Conservation (phyloP, 2,329 filamentous ascomycete species). For the Dendryphion nanum region DNA sequence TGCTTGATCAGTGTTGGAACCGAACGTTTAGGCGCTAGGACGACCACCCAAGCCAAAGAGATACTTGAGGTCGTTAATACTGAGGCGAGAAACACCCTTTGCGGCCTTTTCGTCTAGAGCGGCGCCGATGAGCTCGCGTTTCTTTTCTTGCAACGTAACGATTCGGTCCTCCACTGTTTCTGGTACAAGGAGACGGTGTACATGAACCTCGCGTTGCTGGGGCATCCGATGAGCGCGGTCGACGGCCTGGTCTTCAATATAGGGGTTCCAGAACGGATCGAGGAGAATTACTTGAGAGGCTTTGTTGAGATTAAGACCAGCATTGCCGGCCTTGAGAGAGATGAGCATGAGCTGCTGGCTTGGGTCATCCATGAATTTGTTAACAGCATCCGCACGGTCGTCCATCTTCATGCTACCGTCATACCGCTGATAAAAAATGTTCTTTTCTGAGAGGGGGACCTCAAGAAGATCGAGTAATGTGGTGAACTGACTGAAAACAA, state of each 20-base stretch:
- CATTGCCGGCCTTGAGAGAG: slow-evolving; percentile 77
- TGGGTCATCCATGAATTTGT: slow-evolving; percentile 63
- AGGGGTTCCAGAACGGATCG: slow-evolving; percentile 94
- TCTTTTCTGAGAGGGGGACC: slow-evolving; percentile 62
- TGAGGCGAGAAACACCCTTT: slow-evolving; percentile 65
- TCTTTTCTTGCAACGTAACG: slow-evolving; percentile 72
- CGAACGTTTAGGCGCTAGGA: too few relatives aligned
- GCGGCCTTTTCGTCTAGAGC: slow-evolving; percentile 76
- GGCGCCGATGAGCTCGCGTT: slow-evolving; percentile 71
- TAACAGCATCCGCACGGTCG: slow-evolving; percentile 65
- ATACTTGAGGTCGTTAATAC: slow-evolving; percentile 65
- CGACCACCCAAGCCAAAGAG: slow-evolving; percentile 56
- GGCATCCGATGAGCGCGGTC: slow-evolving; percentile 88
- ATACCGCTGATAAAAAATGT: slow-evolving; percentile 65
- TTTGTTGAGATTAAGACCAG: slow-evolving; percentile 80
- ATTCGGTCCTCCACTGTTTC: slow-evolving; percentile 88
- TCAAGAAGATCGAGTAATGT: slow-evolving; percentile 75
- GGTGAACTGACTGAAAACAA: slow-evolving; percentile 82
- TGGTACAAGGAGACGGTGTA: slow-evolving; percentile 75
- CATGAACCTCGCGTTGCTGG: slow-evolving; percentile 69
- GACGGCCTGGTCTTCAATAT: slow-evolving; percentile 87
- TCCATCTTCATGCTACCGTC: slow-evolving; percentile 71
- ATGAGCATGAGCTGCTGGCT: slow-evolving; percentile 70
- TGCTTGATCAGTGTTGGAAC: too few relatives aligned
- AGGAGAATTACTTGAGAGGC: slow-evolving; percentile 86